These are phyloP conservation scores for Penicillium alfredii DNA, from an alignment of 495 filamentous ascomycete genomes.

Conservation along the genomic window DNA sequence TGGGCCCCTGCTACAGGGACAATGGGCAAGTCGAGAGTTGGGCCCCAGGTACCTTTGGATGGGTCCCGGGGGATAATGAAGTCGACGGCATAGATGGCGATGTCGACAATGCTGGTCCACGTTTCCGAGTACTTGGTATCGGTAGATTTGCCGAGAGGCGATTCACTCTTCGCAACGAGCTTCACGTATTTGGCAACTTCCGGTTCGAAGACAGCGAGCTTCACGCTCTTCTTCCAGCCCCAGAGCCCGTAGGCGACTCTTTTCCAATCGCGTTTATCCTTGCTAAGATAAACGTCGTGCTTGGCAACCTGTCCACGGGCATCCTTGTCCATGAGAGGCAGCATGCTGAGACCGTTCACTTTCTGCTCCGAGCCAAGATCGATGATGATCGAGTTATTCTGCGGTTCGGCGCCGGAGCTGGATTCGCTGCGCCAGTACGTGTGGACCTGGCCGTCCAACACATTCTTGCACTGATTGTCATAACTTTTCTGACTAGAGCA, in stretches of 20 bases:
- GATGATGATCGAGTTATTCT: constrained; percentile 5
- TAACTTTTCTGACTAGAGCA: neutral
- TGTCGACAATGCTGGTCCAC: constrained; percentile 29
- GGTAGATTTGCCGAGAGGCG: no score
- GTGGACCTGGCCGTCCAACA: constrained; percentile 10
- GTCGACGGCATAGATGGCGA: constrained; percentile 21
- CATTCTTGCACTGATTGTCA: constrained; percentile 6
- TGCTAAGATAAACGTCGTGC: constrained; percentile 36
- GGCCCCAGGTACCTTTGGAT: constrained; percentile 36
- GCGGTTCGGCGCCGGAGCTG: neutral
- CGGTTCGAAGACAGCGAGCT: constrained; percentile 36
- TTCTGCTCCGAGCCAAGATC: constrained; percentile 8
- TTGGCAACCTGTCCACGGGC: constrained; percentile 33
- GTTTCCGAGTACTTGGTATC: constrained; percentile 29
- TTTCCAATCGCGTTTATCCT: constrained; percentile 31
- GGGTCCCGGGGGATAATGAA: constrained; percentile 8
- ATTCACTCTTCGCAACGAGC: no score
- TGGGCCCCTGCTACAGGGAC: constrained; percentile 40
- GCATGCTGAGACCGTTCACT: constrained; percentile 14
- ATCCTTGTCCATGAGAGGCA: constrained; percentile 26
- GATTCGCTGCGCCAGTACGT: constrained; percentile 17
- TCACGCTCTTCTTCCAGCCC: constrained; percentile 31
- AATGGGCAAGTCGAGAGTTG: constrained; percentile 47
- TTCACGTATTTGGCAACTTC: constrained; percentile 35
- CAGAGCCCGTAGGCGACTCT: constrained; percentile 42